Percentiles rank a stretch among this genome's conserved stretches.
Evolutionary conservation across 192 early-diverging fungal species (phyloP).

Genomic region (Podochytrium sp.): DNA sequence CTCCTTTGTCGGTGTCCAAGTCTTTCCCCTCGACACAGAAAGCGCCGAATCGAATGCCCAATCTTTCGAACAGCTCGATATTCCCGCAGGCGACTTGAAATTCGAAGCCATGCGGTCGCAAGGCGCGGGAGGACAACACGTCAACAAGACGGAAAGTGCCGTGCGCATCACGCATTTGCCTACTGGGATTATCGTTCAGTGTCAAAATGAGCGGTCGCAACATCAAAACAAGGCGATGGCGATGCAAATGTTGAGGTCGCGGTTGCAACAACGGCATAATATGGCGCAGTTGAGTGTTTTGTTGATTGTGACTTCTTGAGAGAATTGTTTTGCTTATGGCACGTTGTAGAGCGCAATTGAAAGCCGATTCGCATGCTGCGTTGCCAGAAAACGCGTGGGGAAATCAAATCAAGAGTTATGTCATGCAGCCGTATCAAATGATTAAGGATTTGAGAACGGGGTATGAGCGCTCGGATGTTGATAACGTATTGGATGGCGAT

Average conservation of each 20-base stretch:
- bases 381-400: conserved; percentile 59
- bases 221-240: conserved; percentile 89
- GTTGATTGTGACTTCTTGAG: neutral
- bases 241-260: conserved; percentile 78
- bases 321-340: neutral
- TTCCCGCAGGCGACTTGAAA: conserved; percentile 53
- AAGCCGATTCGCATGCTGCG: conserved; percentile 36
- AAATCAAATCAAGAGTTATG: conserved; percentile 62
- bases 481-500: conserved; percentile 57
- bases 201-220: conserved; percentile 93
- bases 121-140: conserved; percentile 74
- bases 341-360: conserved; percentile 38
- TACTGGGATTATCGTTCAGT: conserved; percentile 72
- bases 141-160: conserved; percentile 94
- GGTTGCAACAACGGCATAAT: conserved; percentile 64
- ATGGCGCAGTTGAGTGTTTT: conserved; percentile 34
- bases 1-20: conserved; percentile 55
- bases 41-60: conserved; percentile 27
- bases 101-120: conserved; percentile 59
- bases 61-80: conserved; percentile 38
- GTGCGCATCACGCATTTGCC: conserved; percentile 93
- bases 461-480: conserved; percentile 47
- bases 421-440: conserved; percentile 66
- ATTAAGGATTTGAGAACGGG: conserved; percentile 64
- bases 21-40: conserved; percentile 40